Base-by-base conservation (phyloP, 768 basidiomycete species). In the Galerina marginata region DNA sequence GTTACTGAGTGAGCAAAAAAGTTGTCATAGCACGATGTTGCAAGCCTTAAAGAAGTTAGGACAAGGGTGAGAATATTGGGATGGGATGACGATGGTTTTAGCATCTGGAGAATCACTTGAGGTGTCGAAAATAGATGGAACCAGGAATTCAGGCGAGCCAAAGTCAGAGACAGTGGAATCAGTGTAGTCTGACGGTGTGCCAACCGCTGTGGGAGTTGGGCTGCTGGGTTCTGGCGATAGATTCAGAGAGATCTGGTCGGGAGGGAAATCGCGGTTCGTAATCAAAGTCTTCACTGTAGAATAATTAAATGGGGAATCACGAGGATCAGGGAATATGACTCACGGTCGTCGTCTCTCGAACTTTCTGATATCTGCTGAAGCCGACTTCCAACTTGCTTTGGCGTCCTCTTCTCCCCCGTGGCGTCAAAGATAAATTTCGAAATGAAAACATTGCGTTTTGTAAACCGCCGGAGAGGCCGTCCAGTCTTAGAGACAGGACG, bases 341-440 rank as follows among this genome's bases (percentile, higher is more conserved):
- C 66, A 90, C 89, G 74, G 67, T 83, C 77, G 67, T 85, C 86
- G 43, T 88, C 88, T 54, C 84, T 82, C 59, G 83, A 81, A 4
- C 88, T 87, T 67, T 90, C 88, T 59, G 88, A 78, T 53, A 91
- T 81, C 67, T 91, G 89, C 69, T 91, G 90, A 45, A 91, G 78
- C 51, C 90, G 86, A 68, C 86, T 89, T 56, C 90, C 89, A 47
- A 91, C 89, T 72, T 91, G 90, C 71, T 91, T 91, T 12, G 89
- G 80, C 4, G 88, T 86, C 61, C 90, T 79, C 54, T 77, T 75
- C 67, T 85, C 84, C 3, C 90, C 88, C 1, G 90, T 91, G 44
- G 77, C 80, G 11, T 75, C 74, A 68, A 79, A 81, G 67, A 91
- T 90, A 70, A 87, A 84, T 59, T 88, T 83, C 46, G 89, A 86